Percentiles rank a stretch among this genome's conserved stretches.
Evolutionary conservation across 2,329 filamentous ascomycete species (phyloP).

Genomic region (Monascus ruber): DNA sequence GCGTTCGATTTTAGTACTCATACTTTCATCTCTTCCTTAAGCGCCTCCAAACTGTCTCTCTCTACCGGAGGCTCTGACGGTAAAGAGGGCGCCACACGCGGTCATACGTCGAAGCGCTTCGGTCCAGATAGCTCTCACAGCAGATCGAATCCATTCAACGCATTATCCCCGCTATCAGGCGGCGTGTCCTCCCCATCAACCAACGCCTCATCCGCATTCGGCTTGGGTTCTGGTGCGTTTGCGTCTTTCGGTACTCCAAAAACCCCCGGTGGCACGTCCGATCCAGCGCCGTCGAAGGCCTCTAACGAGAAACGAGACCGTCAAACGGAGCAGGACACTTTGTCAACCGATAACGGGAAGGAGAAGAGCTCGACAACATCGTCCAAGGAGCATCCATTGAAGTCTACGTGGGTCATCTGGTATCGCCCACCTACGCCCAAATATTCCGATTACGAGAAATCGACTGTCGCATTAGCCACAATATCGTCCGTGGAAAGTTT

Average conservation of each 20-base stretch:
- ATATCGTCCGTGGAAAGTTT: constrained; percentile 82
- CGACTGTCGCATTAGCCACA: constrained; percentile 71
- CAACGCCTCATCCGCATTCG: constrained; percentile 77
- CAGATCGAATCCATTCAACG: constrained; percentile 65
- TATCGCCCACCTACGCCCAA: constrained; percentile 94
- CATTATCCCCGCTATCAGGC: constrained; percentile 58
- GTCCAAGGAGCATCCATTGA: constrained; percentile 49
- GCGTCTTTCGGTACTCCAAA: constrained; percentile 95
- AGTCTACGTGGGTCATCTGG: constrained; percentile 91
- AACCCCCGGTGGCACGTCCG: constrained; percentile 67
- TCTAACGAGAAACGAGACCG: constrained; percentile 53
- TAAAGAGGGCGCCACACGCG: constrained; percentile 47
- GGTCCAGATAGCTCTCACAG: constrained; percentile 63
- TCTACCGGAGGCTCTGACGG: constrained; percentile 54
- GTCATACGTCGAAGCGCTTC: constrained; percentile 60
- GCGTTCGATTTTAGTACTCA: constrained; percentile 8
- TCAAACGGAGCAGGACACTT: constrained; percentile 27
- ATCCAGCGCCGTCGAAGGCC: constrained; percentile 53
- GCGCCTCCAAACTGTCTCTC: constrained; percentile 81
- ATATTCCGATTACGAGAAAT: constrained; percentile 97
- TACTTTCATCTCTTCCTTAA: constrained; percentile 28
- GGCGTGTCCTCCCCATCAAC: constrained; percentile 64
- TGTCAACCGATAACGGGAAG: constrained; percentile 13
- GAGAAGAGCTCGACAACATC: constrained; percentile 32
- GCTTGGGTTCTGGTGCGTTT: constrained; percentile 87